These are phyloP conservation scores for Elsinoe perseae DNA, from an alignment of 2,329 filamentous ascomycete genomes.

Conservation along the genomic window DNA sequence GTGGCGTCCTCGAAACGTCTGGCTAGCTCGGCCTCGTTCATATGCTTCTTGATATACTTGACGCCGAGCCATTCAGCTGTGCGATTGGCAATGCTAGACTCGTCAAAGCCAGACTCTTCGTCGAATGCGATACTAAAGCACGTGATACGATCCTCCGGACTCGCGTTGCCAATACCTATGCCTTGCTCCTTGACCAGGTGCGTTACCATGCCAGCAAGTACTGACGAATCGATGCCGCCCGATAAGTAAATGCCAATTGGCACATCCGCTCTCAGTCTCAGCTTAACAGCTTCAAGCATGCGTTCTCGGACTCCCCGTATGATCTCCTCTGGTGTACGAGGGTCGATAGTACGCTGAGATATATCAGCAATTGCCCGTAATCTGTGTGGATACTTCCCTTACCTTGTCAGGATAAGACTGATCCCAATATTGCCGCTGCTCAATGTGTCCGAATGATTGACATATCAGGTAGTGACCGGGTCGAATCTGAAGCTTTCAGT, in stretches of 20 bases:
- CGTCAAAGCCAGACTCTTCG: slow-evolving; percentile 42
- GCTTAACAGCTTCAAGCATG: slow-evolving; percentile 45
- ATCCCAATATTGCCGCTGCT: slow-evolving; percentile 47
- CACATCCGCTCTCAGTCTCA: slow-evolving; percentile 51
- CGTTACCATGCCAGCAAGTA: slow-evolving; percentile 49
- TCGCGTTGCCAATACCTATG: slow-evolving; percentile 40
- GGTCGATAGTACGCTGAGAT: slow-evolving; percentile 32
- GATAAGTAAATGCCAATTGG: slow-evolving; percentile 50
- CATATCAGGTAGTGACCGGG: slow-evolving; percentile 41
- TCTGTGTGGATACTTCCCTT: slow-evolving; percentile 18
- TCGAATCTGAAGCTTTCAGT: slow-evolving; percentile 29
- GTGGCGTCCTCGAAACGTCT: slow-evolving; percentile 38
- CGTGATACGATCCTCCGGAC: slow-evolving; percentile 33
- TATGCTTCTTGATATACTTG: slow-evolving; percentile 36
- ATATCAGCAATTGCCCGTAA: too few relatives aligned
- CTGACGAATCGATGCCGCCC: slow-evolving; percentile 52
- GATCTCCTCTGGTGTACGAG: slow-evolving; percentile 44
- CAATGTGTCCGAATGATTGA: slow-evolving; percentile 32
- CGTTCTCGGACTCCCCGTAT: slow-evolving; percentile 43
- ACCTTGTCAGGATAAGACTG: slow-evolving; percentile 47
- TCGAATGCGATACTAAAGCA: slow-evolving; percentile 50
- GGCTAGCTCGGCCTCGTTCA: slow-evolving; percentile 39
- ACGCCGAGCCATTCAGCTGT: slow-evolving; percentile 44
- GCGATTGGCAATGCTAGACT: slow-evolving; percentile 43
- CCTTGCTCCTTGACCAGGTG: slow-evolving; percentile 44